These are phyloP conservation scores for Cyberlindnera euphorbiae DNA, from an alignment of 805 yeast species.

Conservation along the genomic window DNA sequence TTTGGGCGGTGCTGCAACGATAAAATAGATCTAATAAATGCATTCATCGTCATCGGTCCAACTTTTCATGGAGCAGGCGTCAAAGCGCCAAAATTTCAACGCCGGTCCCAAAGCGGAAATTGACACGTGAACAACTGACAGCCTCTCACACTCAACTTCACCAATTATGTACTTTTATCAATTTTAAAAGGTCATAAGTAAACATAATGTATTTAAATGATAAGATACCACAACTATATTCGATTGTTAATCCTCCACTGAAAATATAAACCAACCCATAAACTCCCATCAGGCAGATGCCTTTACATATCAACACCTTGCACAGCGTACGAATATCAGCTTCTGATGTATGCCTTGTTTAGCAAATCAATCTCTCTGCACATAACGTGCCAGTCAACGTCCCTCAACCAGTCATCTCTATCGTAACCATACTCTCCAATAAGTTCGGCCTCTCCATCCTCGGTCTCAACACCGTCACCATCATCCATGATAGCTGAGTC, in stretches of 20 bases:
- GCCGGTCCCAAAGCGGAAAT: constrained; percentile 1
- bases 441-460: constrained; percentile 17
- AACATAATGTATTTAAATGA: too few relatives aligned
- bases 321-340: background rate
- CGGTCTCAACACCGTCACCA: constrained; percentile 11
- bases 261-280: too few relatives aligned
- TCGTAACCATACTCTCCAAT: constrained; percentile 3
- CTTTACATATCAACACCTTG: too few relatives aligned
- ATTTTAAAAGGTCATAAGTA: too few relatives aligned
- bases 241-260: too few relatives aligned
- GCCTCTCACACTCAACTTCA: background rate
- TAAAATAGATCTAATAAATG: too few relatives aligned
- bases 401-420: constrained; percentile 38
- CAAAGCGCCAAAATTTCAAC: constrained; percentile 1
- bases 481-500: constrained; percentile 12
- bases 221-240: too few relatives aligned
- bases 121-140: constrained; percentile 5
- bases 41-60: background rate
- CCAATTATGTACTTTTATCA: background rate
- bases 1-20: too few relatives aligned
- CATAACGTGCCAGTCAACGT: constrained; percentile 82
- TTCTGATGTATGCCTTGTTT: constrained; percentile 42
- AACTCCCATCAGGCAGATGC: background rate
- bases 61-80: constrained; percentile 3
- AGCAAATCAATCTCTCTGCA: constrained; percentile 79